Base-by-base conservation (phyloP, 1,139 yeast species). In the Kurtzmaniella quercitrusa region DNA sequence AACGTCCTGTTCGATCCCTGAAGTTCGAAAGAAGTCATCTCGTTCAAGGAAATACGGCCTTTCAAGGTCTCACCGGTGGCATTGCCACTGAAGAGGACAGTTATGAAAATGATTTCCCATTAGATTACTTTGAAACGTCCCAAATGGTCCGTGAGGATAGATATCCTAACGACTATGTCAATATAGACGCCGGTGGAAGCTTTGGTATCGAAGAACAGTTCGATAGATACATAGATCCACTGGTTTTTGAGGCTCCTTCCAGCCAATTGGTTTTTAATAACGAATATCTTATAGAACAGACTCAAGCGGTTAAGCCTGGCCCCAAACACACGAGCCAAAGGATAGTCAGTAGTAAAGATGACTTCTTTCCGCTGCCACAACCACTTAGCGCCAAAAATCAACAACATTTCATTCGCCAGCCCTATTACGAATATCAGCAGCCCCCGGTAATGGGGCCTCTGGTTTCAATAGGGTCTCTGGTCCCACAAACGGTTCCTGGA, bases 101-200 rank as follows among this genome's bases (percentile, higher is more conserved):
- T 19, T 63, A 70, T 39, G 83, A 77, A 45, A 85, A 81, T 50
- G 89, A 82, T 54, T 82, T 83, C 60, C 89, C 90, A 2, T 61
- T 83, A 46, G 90, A 83, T 53, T 83, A 81, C 55, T 75, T 83
- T 53, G 62, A 62, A 37, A 48, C 61, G 15, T 50, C 50, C 41
- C 55, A 54, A 31, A 31, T 15, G 18, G 18, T 31, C 6, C 62
- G 59, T 33, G 43, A 41, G 11, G 27, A 25, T n/a, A 16, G 42
- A 21, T 14, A 12, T 17, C 46, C 52, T 10, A 53, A 58, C 27
- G 75, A 69, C 25, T 69, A 62, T 48, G 64, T 72, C 25, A 43
- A 41, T 41, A 41, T 43, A 15, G 46, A 43, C 34, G 46, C 41
- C n/a, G 44, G 46, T 4, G 34, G 39, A 15, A 37, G 33, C n/a